Evolutionary conservation across 805 yeast species (phyloP).

Genomic region (Lipomyces mesembrius): DNA sequence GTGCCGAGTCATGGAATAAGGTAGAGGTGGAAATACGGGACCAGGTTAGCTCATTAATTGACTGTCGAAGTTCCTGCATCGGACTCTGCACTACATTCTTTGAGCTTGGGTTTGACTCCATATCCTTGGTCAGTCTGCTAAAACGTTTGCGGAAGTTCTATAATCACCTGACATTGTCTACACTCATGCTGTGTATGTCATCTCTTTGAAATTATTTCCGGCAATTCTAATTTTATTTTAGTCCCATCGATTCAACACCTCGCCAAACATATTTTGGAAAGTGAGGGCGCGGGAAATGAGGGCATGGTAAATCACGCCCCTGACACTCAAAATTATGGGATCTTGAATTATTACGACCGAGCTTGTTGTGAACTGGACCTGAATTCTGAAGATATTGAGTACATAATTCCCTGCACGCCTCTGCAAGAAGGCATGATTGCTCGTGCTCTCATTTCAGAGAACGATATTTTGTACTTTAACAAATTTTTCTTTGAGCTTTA

Average conservation of each 20-base stretch:
- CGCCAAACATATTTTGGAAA: conserved; percentile 3
- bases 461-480: conserved; percentile 25
- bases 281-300: background rate
- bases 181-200: conserved; percentile 21
- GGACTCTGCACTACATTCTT: conserved; percentile 30
- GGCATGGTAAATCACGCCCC: background rate
- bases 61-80: background rate
- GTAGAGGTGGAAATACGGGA: conserved; percentile 24
- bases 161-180: conserved; percentile 11
- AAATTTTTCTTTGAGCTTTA: conserved; percentile 23
- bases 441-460: conserved; percentile 14
- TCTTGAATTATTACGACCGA: conserved; percentile 22
- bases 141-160: conserved; percentile 17
- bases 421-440: conserved; percentile 39
- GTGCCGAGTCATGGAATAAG: conserved; percentile 11
- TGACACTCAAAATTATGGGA: background rate
- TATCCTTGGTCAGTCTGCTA: conserved; percentile 34
- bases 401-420: conserved; percentile 38
- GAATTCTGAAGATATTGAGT: conserved; percentile 28
- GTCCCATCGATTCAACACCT: conserved; percentile 27
- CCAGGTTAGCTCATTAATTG: conserved; percentile 8
- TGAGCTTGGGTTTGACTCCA: conserved; percentile 41
- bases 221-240: background rate
- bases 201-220: background rate
- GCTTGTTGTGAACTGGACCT: conserved; percentile 25